These are phyloP conservation scores for Sugiyamaella qingdaonensis DNA, from an alignment of 805 yeast species.

Conservation along the genomic window DNA sequence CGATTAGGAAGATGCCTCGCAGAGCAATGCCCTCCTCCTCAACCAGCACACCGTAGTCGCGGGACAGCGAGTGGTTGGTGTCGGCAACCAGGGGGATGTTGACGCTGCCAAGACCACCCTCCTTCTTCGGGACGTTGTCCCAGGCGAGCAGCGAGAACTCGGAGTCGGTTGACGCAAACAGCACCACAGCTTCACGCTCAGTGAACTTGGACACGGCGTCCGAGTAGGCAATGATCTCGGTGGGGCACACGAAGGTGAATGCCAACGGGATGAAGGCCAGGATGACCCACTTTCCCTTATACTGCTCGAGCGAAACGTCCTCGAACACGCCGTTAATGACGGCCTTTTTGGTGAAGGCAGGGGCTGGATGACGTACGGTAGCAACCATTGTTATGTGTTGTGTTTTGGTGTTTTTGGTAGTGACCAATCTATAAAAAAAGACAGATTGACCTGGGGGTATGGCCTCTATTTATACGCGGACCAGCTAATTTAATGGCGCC, in stretches of 20 bases:
- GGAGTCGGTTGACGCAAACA: constrained; percentile 97
- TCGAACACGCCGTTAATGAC: constrained; percentile 95
- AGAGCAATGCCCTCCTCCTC: constrained; percentile 96
- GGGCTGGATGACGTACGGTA: constrained; percentile 92
- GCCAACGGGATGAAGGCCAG: constrained; percentile 98
- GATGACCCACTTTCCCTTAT: constrained; percentile 97
- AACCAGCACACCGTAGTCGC: constrained; percentile 94
- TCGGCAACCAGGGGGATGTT: constrained; percentile 94
- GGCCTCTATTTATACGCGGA: background rate
- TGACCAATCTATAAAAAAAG: too few species aligned
- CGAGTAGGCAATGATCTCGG: constrained; percentile 98
- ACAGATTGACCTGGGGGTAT: background rate
- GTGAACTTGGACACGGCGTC: constrained; percentile 89
- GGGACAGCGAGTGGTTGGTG: constrained; percentile 91
- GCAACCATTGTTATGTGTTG: constrained; percentile 63
- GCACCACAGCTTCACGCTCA: constrained; percentile 80
- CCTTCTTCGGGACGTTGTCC: constrained; percentile 95
- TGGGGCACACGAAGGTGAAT: constrained; percentile 99
- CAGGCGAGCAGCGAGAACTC: constrained; percentile 97
- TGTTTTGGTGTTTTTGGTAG: background rate
- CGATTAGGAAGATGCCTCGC: constrained; percentile 97
- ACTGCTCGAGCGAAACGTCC: constrained; percentile 89
- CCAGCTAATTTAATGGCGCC: constrained; percentile 1
- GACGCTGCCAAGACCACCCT: constrained; percentile 97
- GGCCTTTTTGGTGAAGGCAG: constrained; percentile 93